These are phyloP conservation scores for Penicillium canescens DNA, from an alignment of 495 filamentous ascomycete genomes.

Conservation along the genomic window DNA sequence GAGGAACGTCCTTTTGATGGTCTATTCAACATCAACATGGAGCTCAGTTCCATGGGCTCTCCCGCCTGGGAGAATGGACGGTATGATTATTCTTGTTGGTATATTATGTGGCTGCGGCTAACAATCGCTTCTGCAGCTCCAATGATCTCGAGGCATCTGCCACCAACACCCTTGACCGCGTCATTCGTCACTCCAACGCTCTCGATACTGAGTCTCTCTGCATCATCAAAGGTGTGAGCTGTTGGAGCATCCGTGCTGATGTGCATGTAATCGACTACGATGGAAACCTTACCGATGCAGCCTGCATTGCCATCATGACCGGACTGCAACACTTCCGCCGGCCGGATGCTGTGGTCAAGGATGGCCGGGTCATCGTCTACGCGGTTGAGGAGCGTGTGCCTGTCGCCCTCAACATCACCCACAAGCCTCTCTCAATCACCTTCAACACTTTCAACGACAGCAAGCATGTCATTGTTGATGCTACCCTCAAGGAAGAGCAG, in stretches of 20 bases:
- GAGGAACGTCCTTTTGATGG: slow-evolving; percentile 92
- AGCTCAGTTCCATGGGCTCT: slow-evolving; percentile 89
- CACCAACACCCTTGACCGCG: slow-evolving; percentile 85
- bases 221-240: slow-evolving; percentile 84
- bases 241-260: slow-evolving; percentile 86
- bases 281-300: slow-evolving; percentile 80
- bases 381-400: slow-evolving; percentile 83
- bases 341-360: slow-evolving; percentile 81
- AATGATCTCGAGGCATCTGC: slow-evolving; percentile 81
- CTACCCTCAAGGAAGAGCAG: slow-evolving; percentile 81
- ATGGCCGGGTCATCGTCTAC: slow-evolving; percentile 79
- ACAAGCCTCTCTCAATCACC: slow-evolving; percentile 84
- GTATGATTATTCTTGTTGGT: slow-evolving; percentile 36
- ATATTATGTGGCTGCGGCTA: neutral
- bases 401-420: slow-evolving; percentile 83
- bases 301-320: slow-evolving; percentile 83
- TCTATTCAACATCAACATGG: slow-evolving; percentile 85
- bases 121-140: slow-evolving; percentile 43
- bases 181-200: slow-evolving; percentile 86
- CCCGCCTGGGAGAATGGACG: slow-evolving; percentile 86
- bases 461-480: slow-evolving; percentile 70
- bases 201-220: slow-evolving; percentile 95
- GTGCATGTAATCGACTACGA: slow-evolving; percentile 88
- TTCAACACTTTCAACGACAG: slow-evolving; percentile 78
- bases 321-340: slow-evolving; percentile 87